phyloP scores from a whole-genome alignment of 352 stramenopile species.

The Phytopythium ostracodes region DNA sequence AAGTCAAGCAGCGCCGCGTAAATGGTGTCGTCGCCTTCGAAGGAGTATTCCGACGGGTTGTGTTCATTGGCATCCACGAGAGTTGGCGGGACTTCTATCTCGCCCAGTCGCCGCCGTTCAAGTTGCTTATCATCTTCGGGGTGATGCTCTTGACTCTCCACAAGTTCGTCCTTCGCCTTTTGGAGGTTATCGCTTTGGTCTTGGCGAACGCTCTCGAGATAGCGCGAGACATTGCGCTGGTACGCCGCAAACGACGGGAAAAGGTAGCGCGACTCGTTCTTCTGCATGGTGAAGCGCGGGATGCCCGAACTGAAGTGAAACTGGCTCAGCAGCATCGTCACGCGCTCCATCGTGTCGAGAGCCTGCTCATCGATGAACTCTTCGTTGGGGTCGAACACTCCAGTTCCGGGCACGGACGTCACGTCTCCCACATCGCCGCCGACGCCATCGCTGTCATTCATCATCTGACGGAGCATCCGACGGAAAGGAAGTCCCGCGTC shows the following conservation, averaged over 20 bases:
- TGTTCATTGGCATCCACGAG: not conserved
- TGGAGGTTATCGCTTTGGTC: not conserved
- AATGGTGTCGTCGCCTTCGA: slow-evolving; percentile 9
- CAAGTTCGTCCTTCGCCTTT: not conserved
- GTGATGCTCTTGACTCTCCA: not conserved
- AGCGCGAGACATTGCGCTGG: slow-evolving; percentile 3
- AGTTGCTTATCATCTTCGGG: not conserved
- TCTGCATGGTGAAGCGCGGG: slow-evolving; percentile 26
- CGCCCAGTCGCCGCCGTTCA: not conserved
- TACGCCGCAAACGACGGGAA: slow-evolving; percentile 37
- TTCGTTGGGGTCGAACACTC: not conserved
- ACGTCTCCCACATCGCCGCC: not conserved
- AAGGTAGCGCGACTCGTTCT: slow-evolving; percentile 17
- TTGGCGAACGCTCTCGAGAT: not conserved
- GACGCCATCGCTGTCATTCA: not conserved
- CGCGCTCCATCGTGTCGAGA: slow-evolving; percentile 15
- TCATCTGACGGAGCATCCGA: not conserved
- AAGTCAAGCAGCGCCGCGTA: slow-evolving; percentile 35
- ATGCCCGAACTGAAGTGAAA: slow-evolving; percentile 59
- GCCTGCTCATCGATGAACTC: slow-evolving; percentile 17
- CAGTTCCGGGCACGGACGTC: no score
- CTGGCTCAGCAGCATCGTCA: slow-evolving; percentile 30
- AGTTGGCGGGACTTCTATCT: not conserved
- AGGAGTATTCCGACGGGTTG: not conserved
- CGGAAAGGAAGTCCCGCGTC: not conserved